phyloP scores from a whole-genome alignment of 2,329 filamentous ascomycete genomes.

The Aspergillus hiratsukae region DNA sequence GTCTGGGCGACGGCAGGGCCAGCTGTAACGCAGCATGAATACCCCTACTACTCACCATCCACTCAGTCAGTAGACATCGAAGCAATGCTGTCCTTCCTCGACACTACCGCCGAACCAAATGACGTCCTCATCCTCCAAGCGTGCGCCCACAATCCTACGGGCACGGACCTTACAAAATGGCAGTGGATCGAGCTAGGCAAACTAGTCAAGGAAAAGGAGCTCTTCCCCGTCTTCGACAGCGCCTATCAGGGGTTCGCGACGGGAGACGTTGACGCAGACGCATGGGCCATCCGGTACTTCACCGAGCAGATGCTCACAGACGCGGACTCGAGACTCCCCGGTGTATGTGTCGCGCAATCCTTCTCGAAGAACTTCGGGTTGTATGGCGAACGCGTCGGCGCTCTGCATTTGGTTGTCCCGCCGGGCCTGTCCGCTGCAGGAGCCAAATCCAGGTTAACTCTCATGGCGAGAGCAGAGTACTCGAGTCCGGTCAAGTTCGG shows the following conservation, averaged over 20 bases:
- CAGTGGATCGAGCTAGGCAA: constrained; percentile 80
- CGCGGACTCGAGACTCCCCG: neutral
- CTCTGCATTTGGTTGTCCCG: constrained; percentile 59
- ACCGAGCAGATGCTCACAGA: constrained; percentile 35
- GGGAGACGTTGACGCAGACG: constrained; percentile 72
- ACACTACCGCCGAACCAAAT: constrained; percentile 70
- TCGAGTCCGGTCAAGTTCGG: constrained; percentile 28
- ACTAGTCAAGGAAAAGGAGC: constrained; percentile 65
- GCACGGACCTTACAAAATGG: constrained; percentile 75
- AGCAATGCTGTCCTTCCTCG: constrained; percentile 67
- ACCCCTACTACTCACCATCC: constrained; percentile 77
- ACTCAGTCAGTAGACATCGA: constrained; percentile 21
- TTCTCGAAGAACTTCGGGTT: constrained; percentile 62
- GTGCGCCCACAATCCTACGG: constrained; percentile 94
- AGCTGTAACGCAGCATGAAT: constrained; percentile 54
- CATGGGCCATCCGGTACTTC: constrained; percentile 79
- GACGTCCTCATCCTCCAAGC: constrained; percentile 88
- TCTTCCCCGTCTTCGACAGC: constrained; percentile 90
- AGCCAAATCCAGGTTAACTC: constrained; percentile 3
- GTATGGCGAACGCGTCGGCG: constrained; percentile 84
- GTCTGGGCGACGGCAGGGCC: constrained; percentile 57
- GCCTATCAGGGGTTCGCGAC: constrained; percentile 94
- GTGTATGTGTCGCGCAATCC: constrained; percentile 47
- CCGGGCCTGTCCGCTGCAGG: constrained; percentile 2
- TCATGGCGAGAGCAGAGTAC: constrained; percentile 25